Evolutionary conservation across 371 early-diverging fungal genomes (phyloP).

Genomic region (Quaeritorhiza haematococci): DNA sequence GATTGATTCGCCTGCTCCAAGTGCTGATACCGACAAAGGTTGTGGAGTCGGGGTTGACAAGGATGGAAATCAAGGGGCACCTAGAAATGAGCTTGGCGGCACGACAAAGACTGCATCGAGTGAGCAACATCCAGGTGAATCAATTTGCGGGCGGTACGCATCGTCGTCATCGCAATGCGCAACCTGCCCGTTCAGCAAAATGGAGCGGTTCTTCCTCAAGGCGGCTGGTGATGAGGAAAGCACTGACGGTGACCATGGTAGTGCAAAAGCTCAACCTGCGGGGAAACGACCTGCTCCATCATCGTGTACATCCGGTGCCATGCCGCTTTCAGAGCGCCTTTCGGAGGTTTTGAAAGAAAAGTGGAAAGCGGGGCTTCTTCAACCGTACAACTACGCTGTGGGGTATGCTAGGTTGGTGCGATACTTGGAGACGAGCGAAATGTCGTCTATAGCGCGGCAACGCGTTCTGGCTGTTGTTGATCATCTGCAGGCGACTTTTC

Average conservation of each 20-base stretch:
- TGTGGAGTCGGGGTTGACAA: too few species aligned
- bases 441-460: conserved; percentile 67
- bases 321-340: conserved; percentile 76
- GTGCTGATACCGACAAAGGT: too few species aligned
- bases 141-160: too few species aligned
- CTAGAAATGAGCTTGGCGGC: background rate
- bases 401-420: conserved; percentile 81
- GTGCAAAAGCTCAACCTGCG: too few species aligned
- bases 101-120: too few species aligned
- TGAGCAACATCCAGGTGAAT: too few species aligned
- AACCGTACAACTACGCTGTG: conserved; percentile 89
- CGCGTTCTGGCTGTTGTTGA: conserved; percentile 68
- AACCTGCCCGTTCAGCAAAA: conserved; percentile 12
- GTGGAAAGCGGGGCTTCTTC: conserved; percentile 85
- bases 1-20: too few species aligned
- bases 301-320: conserved; percentile 10
- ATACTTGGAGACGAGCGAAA: conserved; percentile 85
- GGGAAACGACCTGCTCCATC: background rate
- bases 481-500: background rate
- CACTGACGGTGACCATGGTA: too few species aligned
- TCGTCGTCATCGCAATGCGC: conserved; percentile 7
- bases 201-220: conserved; percentile 17
- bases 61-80: background rate
- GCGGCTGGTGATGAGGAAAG: conserved; percentile 21
- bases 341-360: conserved; percentile 86